Conservation (phyloP, 495 filamentous ascomycete species). For the Trichoderma erinaceum region DNA sequence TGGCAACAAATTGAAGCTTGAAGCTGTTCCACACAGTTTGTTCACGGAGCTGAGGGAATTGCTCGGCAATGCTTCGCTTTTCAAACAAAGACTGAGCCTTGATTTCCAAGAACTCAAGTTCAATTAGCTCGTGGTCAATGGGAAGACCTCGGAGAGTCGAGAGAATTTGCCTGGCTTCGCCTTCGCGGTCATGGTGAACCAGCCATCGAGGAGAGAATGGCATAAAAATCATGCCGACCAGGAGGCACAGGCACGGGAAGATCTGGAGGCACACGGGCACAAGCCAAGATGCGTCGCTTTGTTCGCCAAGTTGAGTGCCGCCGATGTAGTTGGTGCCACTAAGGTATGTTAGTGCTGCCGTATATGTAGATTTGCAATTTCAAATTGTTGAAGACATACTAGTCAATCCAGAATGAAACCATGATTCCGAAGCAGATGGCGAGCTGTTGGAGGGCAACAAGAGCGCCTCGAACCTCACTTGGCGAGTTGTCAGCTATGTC, state of each 20-base stretch:
- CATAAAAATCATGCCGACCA: conserved; percentile 71
- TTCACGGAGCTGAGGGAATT: conserved; percentile 62
- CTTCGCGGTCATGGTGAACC: conserved; percentile 64
- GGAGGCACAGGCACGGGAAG: conserved; percentile 52
- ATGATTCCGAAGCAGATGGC: conserved; percentile 81
- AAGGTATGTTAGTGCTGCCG: conserved; percentile 20
- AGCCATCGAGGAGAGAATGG: conserved; percentile 80
- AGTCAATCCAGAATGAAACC: conserved; percentile 80
- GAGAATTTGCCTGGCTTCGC: conserved; percentile 62
- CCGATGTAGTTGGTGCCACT: conserved; percentile 69
- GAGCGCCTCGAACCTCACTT: conserved; percentile 53
- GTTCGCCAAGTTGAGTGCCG: conserved; percentile 50
- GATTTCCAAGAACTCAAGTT: conserved; percentile 77
- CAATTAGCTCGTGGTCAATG: conserved; percentile 56
- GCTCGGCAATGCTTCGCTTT: conserved; percentile 62
- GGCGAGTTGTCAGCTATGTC: neutral
- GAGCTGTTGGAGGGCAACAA: conserved; percentile 74
- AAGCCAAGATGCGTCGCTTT: conserved; percentile 66
- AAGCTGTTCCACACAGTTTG: conserved; percentile 52
- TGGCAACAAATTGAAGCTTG: conserved; percentile 69
- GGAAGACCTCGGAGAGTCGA: conserved; percentile 57
- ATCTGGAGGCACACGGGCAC: conserved; percentile 59
- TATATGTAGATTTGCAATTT: neutral
- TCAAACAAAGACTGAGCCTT: conserved; percentile 74
- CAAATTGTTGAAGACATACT: conserved; percentile 26